Base-by-base conservation (phyloP, 2,329 filamentous ascomycete genomes). In the Aspergillus viridinutans region DNA sequence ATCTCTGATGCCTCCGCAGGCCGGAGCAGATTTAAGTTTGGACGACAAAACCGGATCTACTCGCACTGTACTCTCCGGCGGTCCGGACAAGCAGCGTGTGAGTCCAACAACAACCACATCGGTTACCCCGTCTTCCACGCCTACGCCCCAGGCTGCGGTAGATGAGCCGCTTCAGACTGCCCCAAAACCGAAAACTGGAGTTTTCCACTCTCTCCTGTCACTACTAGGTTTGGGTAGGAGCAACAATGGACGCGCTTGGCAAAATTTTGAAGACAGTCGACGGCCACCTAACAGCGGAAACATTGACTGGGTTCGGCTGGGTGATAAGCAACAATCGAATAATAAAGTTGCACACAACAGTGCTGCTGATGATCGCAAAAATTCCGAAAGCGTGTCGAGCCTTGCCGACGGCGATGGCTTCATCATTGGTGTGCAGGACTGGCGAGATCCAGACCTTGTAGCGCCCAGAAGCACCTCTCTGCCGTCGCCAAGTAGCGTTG, bases 381-480 rank as follows among this genome's bases (percentile, higher is more conserved):
- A 67, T 7, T 52, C 66, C 2, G 67, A 65, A 7, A 59, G 64
- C 32, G 58, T 64, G 8, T 60, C 69, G n/a, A 63, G 65, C 21
- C 64, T 64, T 43, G 57, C 64, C 10, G 75, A 76, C 61, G 70
- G 78, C 49, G 87, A 91, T 69, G 84, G 82, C 56, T 93, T 92
- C 69, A 82, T 89, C 48, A 92, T 93, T 65, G 90, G 90, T n/a
- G 85, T 92, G 12, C 89, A 94, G 63, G 90, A 94, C 69, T 93
- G 90, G 90, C 83, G 90, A 63, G 90, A 94, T 70, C 88, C 89
- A 5, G 89, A 91, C 69, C 76, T 91, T 20, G 78, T 90, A 23
- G 80, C 80, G 1, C 70, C 75, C 42, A 72, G 73, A 50, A 68
- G 62, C 56, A 70, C 62, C 38, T 55, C 60, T 28, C 57, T 61